These are phyloP conservation scores for Anthracocystis walkeri DNA, from an alignment of 1,284 basidiomycete species.

Conservation along the genomic window DNA sequence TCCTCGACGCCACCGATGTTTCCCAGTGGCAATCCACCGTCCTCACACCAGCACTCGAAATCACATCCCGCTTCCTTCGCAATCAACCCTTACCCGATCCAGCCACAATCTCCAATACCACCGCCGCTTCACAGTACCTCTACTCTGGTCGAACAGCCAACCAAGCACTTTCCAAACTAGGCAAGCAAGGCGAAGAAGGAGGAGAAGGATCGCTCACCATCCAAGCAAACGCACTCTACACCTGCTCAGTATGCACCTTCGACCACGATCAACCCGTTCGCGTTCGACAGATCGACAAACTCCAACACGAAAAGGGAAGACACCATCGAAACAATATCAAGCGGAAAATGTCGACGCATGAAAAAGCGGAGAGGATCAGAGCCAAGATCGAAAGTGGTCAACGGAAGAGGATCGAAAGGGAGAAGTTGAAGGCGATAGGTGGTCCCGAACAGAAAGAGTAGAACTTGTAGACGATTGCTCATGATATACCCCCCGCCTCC, in stretches of 20 bases:
- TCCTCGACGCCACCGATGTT: slow-evolving; percentile 78
- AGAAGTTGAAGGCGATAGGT: background rate
- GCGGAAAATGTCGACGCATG: slow-evolving; percentile 10
- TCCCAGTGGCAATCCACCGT: slow-evolving; percentile 74
- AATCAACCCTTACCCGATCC: slow-evolving; percentile 75
- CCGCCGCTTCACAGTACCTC: slow-evolving; percentile 73
- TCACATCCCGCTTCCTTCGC: slow-evolving; percentile 73
- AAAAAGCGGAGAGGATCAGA: slow-evolving; percentile 17
- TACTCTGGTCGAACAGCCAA: slow-evolving; percentile 12
- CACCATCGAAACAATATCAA: slow-evolving; percentile 37
- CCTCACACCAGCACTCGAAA: slow-evolving; percentile 48
- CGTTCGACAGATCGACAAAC: slow-evolving; percentile 78
- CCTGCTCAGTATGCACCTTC: slow-evolving; percentile 79
- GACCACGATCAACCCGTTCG: slow-evolving; percentile 78
- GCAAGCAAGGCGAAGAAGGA: slow-evolving; percentile 64
- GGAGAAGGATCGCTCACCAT: slow-evolving; percentile 21
- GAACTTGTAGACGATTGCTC: background rate
- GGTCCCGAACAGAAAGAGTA: background rate
- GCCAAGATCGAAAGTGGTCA: slow-evolving; percentile 11
- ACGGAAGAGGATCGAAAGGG: background rate
- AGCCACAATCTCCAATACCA: slow-evolving; percentile 73
- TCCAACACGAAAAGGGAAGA: slow-evolving; percentile 71
- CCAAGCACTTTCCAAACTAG: slow-evolving; percentile 72
- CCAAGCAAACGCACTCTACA: slow-evolving; percentile 47
- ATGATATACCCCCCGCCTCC: slow-evolving; percentile 20